Evolutionary conservation across 352 stramenopile genomes (phyloP), one percentile per base, ranked within the genome.

Genomic region (Phytophthora multivora): DNA sequence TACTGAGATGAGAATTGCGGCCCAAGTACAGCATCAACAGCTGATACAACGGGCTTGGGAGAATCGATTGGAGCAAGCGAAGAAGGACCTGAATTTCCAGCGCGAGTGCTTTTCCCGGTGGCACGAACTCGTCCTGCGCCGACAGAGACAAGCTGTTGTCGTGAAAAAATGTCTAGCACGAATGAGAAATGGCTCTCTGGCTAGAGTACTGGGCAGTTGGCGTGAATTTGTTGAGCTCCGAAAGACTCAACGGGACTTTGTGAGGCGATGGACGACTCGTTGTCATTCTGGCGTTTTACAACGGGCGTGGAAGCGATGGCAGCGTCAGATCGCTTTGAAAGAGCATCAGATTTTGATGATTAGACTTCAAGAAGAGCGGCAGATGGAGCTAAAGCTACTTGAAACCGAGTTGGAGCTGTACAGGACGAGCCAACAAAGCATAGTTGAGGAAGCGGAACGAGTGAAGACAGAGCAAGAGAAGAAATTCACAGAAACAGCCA

Each of bases 11-110:
- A 65, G 51, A 43, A 54, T 62, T 38, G 25, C 57, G 4, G 18
- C 39, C 7, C 56, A 77, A 38, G 28, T 52, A 2, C 39, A 18
- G 13, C 58, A 71, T 5, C 49, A 69, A 10, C 42, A 59, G 5
- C n/a, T 64, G n/a, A 49, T 71, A 42, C 59, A 80, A 23, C 46
- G 36, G 2, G 47, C 53, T 39, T 76, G 61, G 61, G 66, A 81
- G 16, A 50, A 39, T 30, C 55, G 57, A 9, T 50, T 78, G 1
- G 38, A 28, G 3, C 62, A 79, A 31, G 28, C 49, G 0, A 78
- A 82, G 46, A 10, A 16, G 9, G 40, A 73, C 5, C 35, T 73
- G 11, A 56, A 64, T 4, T 55, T 67, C 3, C 26, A 79, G 12
- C 59, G 59, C 1, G 47, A 66, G 6, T 69, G 40, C 9, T 69